Evolutionary conservation across 2,329 filamentous ascomycete genomes (phyloP), one percentile per base, ranked within the genome.

Genomic region (Pestalotiopsis sp.): DNA sequence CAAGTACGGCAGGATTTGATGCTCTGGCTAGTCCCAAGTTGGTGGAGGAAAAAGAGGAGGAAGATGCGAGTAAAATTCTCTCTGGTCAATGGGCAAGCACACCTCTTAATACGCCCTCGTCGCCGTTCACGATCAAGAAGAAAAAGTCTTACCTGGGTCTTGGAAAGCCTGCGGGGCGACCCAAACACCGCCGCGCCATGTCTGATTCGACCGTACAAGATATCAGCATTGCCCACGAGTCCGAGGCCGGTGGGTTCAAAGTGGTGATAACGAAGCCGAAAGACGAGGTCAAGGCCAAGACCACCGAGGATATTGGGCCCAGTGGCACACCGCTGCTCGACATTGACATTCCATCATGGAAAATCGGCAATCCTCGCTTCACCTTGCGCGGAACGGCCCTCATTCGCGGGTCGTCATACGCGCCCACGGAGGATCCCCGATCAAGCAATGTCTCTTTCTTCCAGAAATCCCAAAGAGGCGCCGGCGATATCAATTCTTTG

Each of bases 161-260:
- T n/a, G 35, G 66, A 39, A 67, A 44, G 39, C 68, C 9, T 68
- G 70, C 57, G 74, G 40, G 71, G 80, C 81, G 67, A 75, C 80
- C 76, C 63, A 76, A 78, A 48, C 89, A 86, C 71, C 85, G 86
- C 66, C 89, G 92, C 71, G 89, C 92, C 22, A 83, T 91, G 73
- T 97, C 94, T 0, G 92, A 94, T 75, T 94, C 92, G 40, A 94
- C 92, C 5, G 81, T 92, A 66, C 91, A 90, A 61, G 92, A 94
- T 71, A 84, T 86, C 60, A 83, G 78, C 67, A 76, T 78, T 48
- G 83, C 81, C 65, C 84, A 83, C 70, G 85, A 84, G 72, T 83
- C 84, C 22, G 89, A 91, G 68, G 84, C 85, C 3, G 91, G 91
- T 40, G 91, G 89, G 67, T 91, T 96, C 79, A 94, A 92, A 76